A percentile compares a stretch with the other conserved stretches of the same genome.
Evolutionary conservation across 225 moss, liverwort and hornwort species (phyloP).

Genomic region (Thuidium tamariscinum): DNA sequence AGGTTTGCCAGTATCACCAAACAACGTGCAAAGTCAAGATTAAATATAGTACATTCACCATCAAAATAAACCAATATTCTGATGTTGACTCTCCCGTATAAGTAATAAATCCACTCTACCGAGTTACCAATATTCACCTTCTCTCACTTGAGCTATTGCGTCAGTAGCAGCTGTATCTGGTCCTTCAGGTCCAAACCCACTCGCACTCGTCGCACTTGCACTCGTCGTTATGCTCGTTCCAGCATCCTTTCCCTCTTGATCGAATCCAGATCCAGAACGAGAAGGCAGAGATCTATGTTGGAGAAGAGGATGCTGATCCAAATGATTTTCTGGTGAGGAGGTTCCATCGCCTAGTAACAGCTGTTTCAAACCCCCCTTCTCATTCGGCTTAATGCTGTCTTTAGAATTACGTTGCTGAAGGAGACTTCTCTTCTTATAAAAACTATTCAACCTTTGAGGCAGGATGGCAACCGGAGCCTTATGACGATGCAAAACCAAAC

Average conservation of each 20-base stretch:
- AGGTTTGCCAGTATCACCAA: background rate
- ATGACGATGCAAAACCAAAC: conserved; percentile 72
- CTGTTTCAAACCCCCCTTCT: conserved; percentile 28
- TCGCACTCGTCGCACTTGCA: background rate
- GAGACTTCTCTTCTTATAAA: conserved; percentile 27
- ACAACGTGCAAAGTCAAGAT: background rate
- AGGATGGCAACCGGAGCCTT: conserved; percentile 46
- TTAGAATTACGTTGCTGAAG: conserved; percentile 10
- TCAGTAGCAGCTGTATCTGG: background rate
- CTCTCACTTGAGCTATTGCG: background rate
- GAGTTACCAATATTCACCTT: background rate
- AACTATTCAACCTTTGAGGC: conserved; percentile 40
- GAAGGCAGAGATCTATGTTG: conserved; percentile 6
- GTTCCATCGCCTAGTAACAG: background rate
- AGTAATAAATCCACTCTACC: background rate
- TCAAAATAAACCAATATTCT: background rate
- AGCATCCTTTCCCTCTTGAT: conserved; percentile 1
- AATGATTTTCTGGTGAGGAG: background rate
- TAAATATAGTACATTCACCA: background rate
- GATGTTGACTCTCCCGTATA: background rate
- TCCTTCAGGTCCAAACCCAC: conserved; percentile 10
- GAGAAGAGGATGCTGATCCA: conserved; percentile 28
- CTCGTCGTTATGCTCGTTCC: background rate
- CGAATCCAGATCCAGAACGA: background rate
- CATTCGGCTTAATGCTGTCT: background rate